Percentiles rank a stretch among this genome's conserved stretches.
These are phyloP conservation scores for Rhododendron williamsianum DNA, from an alignment of 148 eudicot genomes.

Conservation along the genomic window DNA sequence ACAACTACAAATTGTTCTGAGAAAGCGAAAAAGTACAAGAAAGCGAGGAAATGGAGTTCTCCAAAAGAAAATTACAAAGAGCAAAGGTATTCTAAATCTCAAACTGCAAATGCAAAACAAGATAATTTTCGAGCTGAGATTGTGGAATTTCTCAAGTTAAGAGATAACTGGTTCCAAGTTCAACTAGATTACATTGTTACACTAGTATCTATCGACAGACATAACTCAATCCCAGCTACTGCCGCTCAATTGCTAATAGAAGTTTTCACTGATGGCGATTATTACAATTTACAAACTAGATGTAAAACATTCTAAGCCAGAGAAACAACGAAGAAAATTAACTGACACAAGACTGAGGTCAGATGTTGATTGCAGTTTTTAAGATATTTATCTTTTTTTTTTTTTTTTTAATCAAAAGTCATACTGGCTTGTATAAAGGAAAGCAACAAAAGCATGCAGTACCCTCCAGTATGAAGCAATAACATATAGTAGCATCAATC, in stretches of 20 bases:
- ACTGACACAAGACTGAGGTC: not conserved
- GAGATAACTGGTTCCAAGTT: not conserved
- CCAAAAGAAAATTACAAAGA: not conserved
- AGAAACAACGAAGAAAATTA: not conserved
- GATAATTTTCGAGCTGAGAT: not conserved
- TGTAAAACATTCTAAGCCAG: not conserved
- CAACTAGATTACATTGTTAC: not conserved
- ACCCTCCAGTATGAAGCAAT: not conserved
- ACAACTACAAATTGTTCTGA: not conserved
- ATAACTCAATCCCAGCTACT: not conserved
- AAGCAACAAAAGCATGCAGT: not conserved
- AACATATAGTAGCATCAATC: not conserved
- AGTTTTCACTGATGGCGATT: not conserved
- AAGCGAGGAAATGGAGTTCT: not conserved
- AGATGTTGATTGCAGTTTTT: not conserved
- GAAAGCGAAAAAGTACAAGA: not conserved
- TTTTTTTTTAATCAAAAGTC: not conserved
- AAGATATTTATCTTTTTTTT: not conserved
- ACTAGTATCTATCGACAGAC: not conserved
- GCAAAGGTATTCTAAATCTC: not conserved
- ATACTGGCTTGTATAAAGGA: not conserved
- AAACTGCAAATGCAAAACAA: not conserved
- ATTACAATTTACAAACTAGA: not conserved
- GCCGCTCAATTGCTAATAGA: not conserved
- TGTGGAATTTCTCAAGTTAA: not conserved